Conservation (phyloP, 352 stramenopile genomes). For the Plasmopara halstedii region DNA sequence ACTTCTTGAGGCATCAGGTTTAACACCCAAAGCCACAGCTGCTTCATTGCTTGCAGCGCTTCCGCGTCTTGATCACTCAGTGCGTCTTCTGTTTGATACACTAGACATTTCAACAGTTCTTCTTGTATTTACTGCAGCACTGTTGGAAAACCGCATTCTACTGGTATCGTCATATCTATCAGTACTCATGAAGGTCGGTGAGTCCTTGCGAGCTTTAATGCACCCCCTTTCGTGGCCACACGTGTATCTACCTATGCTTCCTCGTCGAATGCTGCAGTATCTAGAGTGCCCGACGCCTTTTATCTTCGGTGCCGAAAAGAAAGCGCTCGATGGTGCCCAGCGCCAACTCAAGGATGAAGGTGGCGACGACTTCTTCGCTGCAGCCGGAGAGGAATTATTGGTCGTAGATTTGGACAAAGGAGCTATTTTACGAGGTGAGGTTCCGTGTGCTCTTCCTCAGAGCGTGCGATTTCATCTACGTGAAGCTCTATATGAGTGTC, state of each 20-base stretch:
- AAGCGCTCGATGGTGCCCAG: constrained; percentile 45
- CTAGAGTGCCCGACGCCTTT: constrained; percentile 82
- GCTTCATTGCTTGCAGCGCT: constrained; percentile 35
- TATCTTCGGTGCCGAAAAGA: constrained; percentile 73
- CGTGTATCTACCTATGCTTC: constrained; percentile 78
- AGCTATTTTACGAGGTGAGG: constrained; percentile 39
- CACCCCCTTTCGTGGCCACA: constrained; percentile 83
- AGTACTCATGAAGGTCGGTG: constrained; percentile 73
- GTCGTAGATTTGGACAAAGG: constrained; percentile 72
- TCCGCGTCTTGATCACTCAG: constrained; percentile 62
- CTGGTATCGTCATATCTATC: constrained; percentile 76
- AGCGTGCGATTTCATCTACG: constrained; percentile 39
- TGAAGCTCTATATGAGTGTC: constrained; percentile 50
- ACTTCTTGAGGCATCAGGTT: constrained; percentile 25
- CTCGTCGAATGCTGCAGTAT: constrained; percentile 71
- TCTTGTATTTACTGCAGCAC: constrained; percentile 64
- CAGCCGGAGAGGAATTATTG: constrained; percentile 51
- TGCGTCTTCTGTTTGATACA: constrained; percentile 75
- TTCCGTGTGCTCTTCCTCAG: constrained; percentile 41
- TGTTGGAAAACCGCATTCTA: constrained; percentile 76
- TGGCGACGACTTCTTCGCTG: constrained; percentile 39
- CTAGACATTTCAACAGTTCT: constrained; percentile 68
- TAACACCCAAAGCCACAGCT: constrained; percentile 22
- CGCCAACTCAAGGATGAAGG: constrained; percentile 33
- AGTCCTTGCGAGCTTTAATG: constrained; percentile 77